These are phyloP conservation scores for Phylloporus rhodoxanthus DNA, from an alignment of 768 basidiomycete genomes.

Conservation along the genomic window DNA sequence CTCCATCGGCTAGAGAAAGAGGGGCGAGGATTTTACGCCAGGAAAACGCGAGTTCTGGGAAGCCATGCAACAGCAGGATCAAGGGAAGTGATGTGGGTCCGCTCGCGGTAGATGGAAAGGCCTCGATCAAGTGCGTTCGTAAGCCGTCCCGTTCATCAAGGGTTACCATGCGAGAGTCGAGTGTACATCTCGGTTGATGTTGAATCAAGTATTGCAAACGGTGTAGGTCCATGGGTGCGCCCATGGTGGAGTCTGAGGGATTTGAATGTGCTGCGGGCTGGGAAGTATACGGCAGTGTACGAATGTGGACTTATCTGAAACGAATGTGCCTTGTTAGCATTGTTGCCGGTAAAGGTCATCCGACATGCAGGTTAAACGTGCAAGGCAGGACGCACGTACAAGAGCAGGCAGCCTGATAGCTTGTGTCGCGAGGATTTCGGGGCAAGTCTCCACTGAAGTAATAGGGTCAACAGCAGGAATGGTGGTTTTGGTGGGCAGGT, in stretches of 20 bases:
- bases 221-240: slow-evolving; percentile 13
- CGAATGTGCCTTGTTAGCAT: neutral
- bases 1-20: slow-evolving; percentile 35
- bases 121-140: slow-evolving; percentile 46
- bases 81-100: slow-evolving; percentile 35
- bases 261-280: neutral
- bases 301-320: slow-evolving; percentile 2
- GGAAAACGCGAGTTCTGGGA: slow-evolving; percentile 61
- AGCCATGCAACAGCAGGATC: slow-evolving; percentile 57
- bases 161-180: slow-evolving; percentile 31
- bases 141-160: slow-evolving; percentile 43
- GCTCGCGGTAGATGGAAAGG: slow-evolving; percentile 25
- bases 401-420: neutral
- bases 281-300: neutral
- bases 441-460: no score
- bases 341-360: neutral
- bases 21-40: slow-evolving; percentile 56
- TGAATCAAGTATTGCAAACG: slow-evolving; percentile 4
- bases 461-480: no score
- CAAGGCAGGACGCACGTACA: slow-evolving; percentile 10
- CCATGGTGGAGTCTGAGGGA: neutral
- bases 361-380: neutral
- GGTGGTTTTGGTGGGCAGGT: no score
- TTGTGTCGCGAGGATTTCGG: neutral
- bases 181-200: slow-evolving; percentile 31